phyloP scores from a whole-genome alignment of 108 stramenopile species.

The Parmales sp. region DNA sequence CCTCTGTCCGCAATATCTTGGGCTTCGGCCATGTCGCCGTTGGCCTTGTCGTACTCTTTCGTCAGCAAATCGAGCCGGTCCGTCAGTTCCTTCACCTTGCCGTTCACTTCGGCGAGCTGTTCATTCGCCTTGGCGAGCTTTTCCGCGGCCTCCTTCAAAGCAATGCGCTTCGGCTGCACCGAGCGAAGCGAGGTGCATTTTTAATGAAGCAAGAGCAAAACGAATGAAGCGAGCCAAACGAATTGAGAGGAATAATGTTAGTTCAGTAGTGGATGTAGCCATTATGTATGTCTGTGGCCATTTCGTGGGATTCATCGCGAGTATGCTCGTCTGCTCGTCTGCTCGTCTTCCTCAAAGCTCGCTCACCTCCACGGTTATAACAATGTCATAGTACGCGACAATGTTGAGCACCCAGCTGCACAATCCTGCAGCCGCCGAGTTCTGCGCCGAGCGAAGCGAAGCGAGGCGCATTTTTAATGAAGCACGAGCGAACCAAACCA shows the following conservation, averaged over 20 bases:
- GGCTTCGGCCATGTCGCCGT: slow-evolving; percentile 42
- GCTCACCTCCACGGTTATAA: slow-evolving; percentile 54
- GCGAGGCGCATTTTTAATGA: too few species aligned
- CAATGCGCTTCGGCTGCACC: slow-evolving; percentile 52
- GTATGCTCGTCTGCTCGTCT: too few species aligned
- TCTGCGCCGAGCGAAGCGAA: too few species aligned
- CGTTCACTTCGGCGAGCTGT: slow-evolving; percentile 19
- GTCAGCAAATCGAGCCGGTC: slow-evolving; percentile 30
- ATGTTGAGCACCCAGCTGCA: slow-evolving; percentile 52
- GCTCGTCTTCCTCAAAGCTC: too few species aligned
- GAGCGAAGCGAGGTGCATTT: too few species aligned
- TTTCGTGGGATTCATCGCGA: too few species aligned
- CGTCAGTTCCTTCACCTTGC: slow-evolving; percentile 34
- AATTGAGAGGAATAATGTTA: too few species aligned
- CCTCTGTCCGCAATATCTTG: slow-evolving; percentile 27
- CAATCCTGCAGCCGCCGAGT: slow-evolving; percentile 50
- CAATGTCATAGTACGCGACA: slow-evolving; percentile 54
- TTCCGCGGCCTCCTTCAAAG: slow-evolving; percentile 41
- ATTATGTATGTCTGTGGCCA: too few species aligned
- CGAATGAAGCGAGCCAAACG: too few species aligned
- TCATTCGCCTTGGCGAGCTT: slow-evolving; percentile 37
- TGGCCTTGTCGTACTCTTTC: slow-evolving; percentile 35
- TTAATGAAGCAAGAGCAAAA: too few species aligned
- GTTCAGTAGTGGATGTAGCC: too few species aligned
- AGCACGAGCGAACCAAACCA: too few species aligned